phyloP scores from a whole-genome alignment of 169 alveolate species.

The Besnoitia besnoiti region DNA sequence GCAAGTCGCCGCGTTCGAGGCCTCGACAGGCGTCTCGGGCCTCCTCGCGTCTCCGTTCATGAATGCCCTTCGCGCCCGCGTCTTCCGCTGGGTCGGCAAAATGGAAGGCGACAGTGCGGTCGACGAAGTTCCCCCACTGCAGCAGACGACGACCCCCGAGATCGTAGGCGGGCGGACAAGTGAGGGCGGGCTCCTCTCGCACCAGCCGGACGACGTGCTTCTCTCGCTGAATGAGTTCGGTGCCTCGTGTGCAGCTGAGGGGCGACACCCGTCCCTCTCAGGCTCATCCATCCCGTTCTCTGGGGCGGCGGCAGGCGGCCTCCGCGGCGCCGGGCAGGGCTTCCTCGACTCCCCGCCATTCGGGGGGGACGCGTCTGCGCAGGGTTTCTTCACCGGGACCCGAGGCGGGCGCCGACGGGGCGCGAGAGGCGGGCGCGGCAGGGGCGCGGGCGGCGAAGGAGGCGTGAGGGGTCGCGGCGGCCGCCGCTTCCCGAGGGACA shows the following conservation, averaged over 20 bases:
- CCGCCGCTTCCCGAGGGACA: background rate
- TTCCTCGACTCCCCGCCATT: background rate
- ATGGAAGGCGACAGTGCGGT: background rate
- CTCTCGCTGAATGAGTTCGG: background rate
- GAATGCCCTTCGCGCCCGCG: conserved; percentile 43
- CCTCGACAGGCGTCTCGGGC: background rate
- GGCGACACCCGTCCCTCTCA: background rate
- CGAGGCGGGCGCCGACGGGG: background rate
- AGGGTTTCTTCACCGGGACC: background rate
- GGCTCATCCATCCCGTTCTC: background rate
- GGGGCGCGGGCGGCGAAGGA: background rate
- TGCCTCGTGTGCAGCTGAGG: background rate
- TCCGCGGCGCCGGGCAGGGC: background rate
- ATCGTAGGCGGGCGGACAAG: conserved; percentile 13
- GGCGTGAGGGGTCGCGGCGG: conserved; percentile 12
- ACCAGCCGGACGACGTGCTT: background rate
- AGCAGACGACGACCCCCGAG: background rate
- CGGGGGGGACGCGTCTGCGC: background rate
- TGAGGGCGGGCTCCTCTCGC: conserved; percentile 17
- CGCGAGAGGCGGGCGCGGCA: background rate
- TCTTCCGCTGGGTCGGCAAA: conserved; percentile 20
- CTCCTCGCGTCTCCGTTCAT: conserved; percentile 21
- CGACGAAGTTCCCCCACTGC: conserved; percentile 30
- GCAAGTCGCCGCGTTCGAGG: conserved; percentile 63
- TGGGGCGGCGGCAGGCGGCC: background rate